Evolutionary conservation across 1,284 basidiomycete species (phyloP).

Genomic region (Athelia psychrophila): DNA sequence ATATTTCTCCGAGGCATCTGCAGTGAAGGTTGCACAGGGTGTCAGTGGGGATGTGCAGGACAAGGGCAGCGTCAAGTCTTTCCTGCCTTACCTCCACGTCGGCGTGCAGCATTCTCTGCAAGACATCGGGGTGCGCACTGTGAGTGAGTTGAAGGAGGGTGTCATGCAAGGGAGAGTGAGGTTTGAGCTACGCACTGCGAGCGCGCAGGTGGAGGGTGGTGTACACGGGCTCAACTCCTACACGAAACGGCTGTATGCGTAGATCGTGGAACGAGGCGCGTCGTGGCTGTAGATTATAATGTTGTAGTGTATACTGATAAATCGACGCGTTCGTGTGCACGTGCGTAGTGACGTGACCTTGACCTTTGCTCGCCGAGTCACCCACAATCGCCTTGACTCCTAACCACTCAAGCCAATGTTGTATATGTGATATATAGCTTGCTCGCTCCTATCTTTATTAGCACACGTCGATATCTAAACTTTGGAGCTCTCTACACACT

Average conservation of each 20-base stretch:
- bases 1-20: slow-evolving; percentile 95
- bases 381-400: neutral
- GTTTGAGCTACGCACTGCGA: slow-evolving; percentile 94
- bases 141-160: slow-evolving; percentile 59
- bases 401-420: neutral
- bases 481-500: neutral
- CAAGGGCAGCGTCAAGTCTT: slow-evolving; percentile 91
- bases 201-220: slow-evolving; percentile 94
- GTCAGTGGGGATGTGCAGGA: slow-evolving; percentile 97
- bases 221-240: slow-evolving; percentile 91
- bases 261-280: no score
- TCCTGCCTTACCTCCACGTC: slow-evolving; percentile 89
- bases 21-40: slow-evolving; percentile 97
- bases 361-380: neutral
- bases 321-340: no score
- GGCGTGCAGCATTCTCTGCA: slow-evolving; percentile 97
- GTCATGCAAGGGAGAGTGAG: slow-evolving; percentile 71
- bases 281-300: no score
- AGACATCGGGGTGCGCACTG: slow-evolving; percentile 83
- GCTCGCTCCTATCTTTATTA: neutral
- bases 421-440: neutral
- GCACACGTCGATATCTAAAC: no score
- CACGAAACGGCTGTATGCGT: no score
- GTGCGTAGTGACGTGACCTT: no score
- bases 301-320: no score